Base-by-base conservation (phyloP, 768 basidiomycete species). In the Paxillus rubicundulus region DNA sequence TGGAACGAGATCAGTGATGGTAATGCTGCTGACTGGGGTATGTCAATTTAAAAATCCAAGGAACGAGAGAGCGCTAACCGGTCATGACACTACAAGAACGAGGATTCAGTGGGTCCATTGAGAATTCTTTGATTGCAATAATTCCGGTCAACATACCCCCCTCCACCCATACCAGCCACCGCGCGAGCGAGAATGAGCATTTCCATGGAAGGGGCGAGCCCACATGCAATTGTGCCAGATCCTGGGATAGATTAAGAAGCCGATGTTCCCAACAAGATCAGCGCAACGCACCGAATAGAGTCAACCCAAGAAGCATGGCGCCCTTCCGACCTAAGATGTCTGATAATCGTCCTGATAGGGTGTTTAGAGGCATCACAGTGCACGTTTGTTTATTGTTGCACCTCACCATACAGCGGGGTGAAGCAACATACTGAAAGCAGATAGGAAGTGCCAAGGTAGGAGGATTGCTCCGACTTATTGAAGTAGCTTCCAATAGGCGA, bases 151-250 rank as follows among this genome's bases (percentile, higher is more conserved):
- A 81, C 86, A 70, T 67, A 90, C 84, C 92, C 88, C 70, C 92
- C 93, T 51, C 93, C 92, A 50, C 91, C 93, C 84, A 92, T 90
- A 45, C 94, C 94, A 24, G 94, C 92, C 40, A 97, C 71, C 3
- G 90, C 84, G 12, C 95, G 82, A 50, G 88, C 89, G 38, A 78
- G 77, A 55, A 96, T 92, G 48, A 97, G 78, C 12, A 77, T 68
- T 56, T 82, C 79, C 94, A 98, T 96, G 6, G 86, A 88, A 9
- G 87, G 84, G 38, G 92, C 95, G 38, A 94, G 59, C 1, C 91
- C 96, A 64, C 94, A 98, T 14, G 86, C 76, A 38, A 92, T 75
- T 2, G 93, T 98, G 18, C 95, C 95, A 54, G 81, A 75, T 18
- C 87, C 88, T 90, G 64, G 34, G 39, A 55, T 55, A 32, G 46